phyloP scores from a whole-genome alignment of 768 basidiomycete genomes.

The Neoboletus magnificus region DNA sequence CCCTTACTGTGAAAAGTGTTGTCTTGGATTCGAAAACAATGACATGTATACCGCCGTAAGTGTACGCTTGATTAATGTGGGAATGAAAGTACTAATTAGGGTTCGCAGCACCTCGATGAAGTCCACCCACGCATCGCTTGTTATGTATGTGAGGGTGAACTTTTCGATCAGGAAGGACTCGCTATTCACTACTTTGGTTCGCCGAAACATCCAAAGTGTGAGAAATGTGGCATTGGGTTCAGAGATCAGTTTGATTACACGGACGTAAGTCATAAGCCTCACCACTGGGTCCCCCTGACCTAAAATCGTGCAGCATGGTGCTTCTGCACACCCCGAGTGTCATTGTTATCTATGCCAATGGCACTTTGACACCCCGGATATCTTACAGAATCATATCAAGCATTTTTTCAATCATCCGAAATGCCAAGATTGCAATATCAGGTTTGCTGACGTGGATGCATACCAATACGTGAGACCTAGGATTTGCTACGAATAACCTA shows the following conservation, averaged over 20 bases:
- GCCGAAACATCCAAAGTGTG: constrained; percentile 27
- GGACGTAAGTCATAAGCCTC: constrained; percentile 19
- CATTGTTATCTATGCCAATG: constrained; percentile 37
- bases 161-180: constrained; percentile 24
- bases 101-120: constrained; percentile 37
- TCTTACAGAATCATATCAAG: constrained; percentile 39
- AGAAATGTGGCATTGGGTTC: constrained; percentile 27
- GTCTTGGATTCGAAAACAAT: constrained; percentile 34
- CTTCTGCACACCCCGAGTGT: constrained; percentile 29
- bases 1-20: constrained; percentile 35
- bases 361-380: constrained; percentile 37
- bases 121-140: constrained; percentile 38
- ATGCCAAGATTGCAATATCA: constrained; percentile 40
- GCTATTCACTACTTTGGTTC: constrained; percentile 27
- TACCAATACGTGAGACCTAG: constrained; percentile 34
- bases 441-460: constrained; percentile 39
- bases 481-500: background rate
- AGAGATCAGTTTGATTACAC: constrained; percentile 25
- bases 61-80: background rate
- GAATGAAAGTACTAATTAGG: background rate
- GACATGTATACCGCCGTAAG: constrained; percentile 30
- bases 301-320: constrained; percentile 27
- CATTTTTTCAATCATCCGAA: constrained; percentile 44
- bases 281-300: constrained; percentile 7
- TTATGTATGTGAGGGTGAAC: constrained; percentile 22